Evolutionary conservation across 768 basidiomycete genomes (phyloP).

Genomic region (Suillus alpinus): DNA sequence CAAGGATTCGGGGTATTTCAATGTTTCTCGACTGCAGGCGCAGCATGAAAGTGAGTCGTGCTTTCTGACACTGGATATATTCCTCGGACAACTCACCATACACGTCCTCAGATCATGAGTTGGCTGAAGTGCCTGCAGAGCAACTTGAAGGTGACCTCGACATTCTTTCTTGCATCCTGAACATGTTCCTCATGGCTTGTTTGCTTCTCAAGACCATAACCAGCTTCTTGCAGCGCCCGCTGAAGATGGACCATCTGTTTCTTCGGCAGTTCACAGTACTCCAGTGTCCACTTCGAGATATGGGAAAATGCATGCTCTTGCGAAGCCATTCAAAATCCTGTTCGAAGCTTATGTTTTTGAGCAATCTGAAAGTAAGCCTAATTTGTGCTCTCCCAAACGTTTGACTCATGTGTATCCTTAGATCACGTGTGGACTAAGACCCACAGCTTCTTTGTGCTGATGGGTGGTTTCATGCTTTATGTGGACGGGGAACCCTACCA

Average conservation of each 20-base stretch:
- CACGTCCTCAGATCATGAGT: too few species aligned
- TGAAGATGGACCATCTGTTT: too few species aligned
- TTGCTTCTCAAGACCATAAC: background rate
- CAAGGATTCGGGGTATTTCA: too few species aligned
- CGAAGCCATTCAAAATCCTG: background rate
- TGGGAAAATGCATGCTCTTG: background rate
- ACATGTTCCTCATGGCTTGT: background rate
- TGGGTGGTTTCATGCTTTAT: constrained; percentile 20
- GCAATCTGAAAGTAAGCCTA: background rate
- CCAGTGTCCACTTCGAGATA: too few species aligned
- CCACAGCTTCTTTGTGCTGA: background rate
- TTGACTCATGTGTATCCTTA: background rate
- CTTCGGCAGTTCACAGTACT: background rate
- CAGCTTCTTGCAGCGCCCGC: background rate
- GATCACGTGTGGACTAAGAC: background rate
- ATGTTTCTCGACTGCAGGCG: background rate
- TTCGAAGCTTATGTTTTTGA: background rate
- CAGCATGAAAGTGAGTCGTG: too few species aligned
- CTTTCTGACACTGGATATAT: too few species aligned
- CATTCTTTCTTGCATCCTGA: background rate
- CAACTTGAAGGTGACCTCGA: too few species aligned
- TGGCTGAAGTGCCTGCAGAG: too few species aligned
- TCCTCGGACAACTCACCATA: too few species aligned
- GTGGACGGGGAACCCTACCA: background rate
- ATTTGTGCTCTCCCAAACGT: background rate